Conservation (phyloP, 2,329 filamentous ascomycete species). For the Trichoderma breve region DNA sequence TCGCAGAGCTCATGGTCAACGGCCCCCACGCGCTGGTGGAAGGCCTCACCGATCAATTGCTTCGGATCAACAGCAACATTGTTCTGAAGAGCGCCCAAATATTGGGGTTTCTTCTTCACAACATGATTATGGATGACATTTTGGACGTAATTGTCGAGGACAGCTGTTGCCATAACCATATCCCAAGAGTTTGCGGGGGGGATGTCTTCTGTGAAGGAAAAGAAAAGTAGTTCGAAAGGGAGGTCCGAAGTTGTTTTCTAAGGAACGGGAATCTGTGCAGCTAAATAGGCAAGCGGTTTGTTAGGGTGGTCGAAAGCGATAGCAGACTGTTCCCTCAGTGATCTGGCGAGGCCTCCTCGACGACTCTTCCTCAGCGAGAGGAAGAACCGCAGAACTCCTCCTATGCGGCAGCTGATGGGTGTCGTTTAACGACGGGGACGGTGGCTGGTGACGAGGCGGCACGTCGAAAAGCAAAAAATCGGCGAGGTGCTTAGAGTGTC, state of each 20-base stretch:
- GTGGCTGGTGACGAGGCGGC: slow-evolving; percentile 45
- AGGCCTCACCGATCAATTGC: slow-evolving; percentile 79
- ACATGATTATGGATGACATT: slow-evolving; percentile 49
- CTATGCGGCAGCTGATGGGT: slow-evolving; percentile 98
- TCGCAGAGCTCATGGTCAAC: slow-evolving; percentile 87
- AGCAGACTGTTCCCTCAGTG: slow-evolving; percentile 86
- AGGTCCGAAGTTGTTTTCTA: slow-evolving; percentile 8
- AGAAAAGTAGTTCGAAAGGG: slow-evolving; percentile 5
- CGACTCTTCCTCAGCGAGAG: slow-evolving; percentile 99
- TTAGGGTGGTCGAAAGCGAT: slow-evolving; percentile 97
- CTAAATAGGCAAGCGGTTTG: slow-evolving; percentile 45
- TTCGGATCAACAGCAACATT: slow-evolving; percentile 57
- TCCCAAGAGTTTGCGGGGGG: slow-evolving; percentile 37
- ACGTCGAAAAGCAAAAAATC: slow-evolving; percentile 51
- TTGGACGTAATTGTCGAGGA: slow-evolving; percentile 54
- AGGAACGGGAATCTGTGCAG: slow-evolving; percentile 22
- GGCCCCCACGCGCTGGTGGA: slow-evolving; percentile 78
- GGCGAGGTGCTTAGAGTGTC: slow-evolving; percentile 50
- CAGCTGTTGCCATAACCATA: slow-evolving; percentile 65
- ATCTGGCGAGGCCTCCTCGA: slow-evolving; percentile 97
- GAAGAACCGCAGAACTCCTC: slow-evolving; percentile 97
- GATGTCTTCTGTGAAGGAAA: not conserved
- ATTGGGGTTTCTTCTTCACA: slow-evolving; percentile 45
- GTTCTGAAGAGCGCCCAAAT: slow-evolving; percentile 40
- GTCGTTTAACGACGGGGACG: slow-evolving; percentile 56